These are phyloP conservation scores for Dissophora globulifera DNA, from an alignment of 192 early-diverging fungal genomes.

Conservation along the genomic window DNA sequence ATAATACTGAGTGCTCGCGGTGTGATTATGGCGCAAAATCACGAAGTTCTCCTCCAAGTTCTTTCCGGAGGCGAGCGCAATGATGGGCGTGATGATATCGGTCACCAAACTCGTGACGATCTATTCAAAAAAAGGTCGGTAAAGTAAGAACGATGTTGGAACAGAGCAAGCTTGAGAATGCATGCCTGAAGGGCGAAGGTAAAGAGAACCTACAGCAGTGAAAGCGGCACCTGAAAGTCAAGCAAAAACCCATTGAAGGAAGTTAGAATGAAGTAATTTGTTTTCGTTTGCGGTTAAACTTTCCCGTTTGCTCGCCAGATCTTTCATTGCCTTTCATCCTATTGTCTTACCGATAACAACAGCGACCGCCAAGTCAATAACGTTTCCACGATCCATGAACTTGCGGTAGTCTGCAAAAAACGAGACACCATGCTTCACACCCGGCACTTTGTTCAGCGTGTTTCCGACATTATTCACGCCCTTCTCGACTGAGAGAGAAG, in stretches of 20 bases:
- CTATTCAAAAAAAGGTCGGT: conserved; percentile 11
- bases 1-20: conserved; percentile 10
- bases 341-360: conserved; percentile 67
- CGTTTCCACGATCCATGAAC: conserved; percentile 67
- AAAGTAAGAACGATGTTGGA: conserved; percentile 9
- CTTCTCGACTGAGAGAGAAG: conserved; percentile 30
- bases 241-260: background rate
- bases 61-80: conserved; percentile 67
- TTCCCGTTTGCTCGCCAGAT: background rate
- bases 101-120: conserved; percentile 57
- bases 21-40: conserved; percentile 38
- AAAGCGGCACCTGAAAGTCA: conserved; percentile 41
- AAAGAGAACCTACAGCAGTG: conserved; percentile 39
- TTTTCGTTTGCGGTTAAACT: background rate
- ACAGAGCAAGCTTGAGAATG: background rate
- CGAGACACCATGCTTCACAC: conserved; percentile 57
- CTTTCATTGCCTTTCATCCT: no score
- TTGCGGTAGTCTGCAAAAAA: conserved; percentile 66
- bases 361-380: conserved; percentile 74
- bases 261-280: no score
- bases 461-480: conserved; percentile 41
- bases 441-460: conserved; percentile 31
- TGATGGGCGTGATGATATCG: conserved; percentile 70
- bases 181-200: background rate
- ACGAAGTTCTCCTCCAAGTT: conserved; percentile 57